phyloP scores from a whole-genome alignment of 2,329 filamentous ascomycete species.

The Exophiala spinifera region DNA sequence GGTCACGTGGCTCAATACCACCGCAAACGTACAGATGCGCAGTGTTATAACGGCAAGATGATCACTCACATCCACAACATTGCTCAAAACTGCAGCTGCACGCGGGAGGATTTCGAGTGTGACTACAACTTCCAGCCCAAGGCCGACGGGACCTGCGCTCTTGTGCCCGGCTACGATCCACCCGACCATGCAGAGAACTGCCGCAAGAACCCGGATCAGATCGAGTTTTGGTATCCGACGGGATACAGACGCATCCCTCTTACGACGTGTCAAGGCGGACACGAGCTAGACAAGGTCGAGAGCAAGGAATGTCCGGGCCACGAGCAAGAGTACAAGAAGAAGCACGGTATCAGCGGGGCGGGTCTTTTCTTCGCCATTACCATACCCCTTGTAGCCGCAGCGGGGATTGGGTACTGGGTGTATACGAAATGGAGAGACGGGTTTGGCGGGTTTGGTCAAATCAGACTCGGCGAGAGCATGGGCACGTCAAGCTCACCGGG shows the following conservation, averaged over 20 bases:
- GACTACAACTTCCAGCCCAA: slow-evolving; percentile 91
- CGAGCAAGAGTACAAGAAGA: slow-evolving; percentile 76
- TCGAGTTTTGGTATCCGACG: slow-evolving; percentile 78
- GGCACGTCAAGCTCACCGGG: slow-evolving; percentile 43
- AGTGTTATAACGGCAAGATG: slow-evolving; percentile 78
- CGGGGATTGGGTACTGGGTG: slow-evolving; percentile 67
- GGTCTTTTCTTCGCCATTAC: slow-evolving; percentile 83
- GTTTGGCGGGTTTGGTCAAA: slow-evolving; percentile 81
- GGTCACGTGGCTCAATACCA: slow-evolving; percentile 87
- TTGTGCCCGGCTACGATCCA: slow-evolving; percentile 71
- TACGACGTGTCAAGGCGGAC: slow-evolving; percentile 77
- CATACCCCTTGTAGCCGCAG: slow-evolving; percentile 69
- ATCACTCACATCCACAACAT: slow-evolving; percentile 58
- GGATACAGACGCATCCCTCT: slow-evolving; percentile 88
- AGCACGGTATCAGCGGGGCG: slow-evolving; percentile 66
- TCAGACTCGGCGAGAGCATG: slow-evolving; percentile 72
- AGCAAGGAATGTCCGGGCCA: slow-evolving; percentile 70
- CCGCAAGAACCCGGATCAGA: slow-evolving; percentile 60
- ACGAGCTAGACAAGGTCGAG: slow-evolving; percentile 66
- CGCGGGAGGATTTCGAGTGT: slow-evolving; percentile 85
- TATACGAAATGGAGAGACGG: slow-evolving; percentile 65
- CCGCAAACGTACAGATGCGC: slow-evolving; percentile 74
- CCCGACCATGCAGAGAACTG: slow-evolving; percentile 60
- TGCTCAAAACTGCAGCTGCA: slow-evolving; percentile 74
- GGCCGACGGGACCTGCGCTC: slow-evolving; percentile 69